A percentile compares a stretch with the other conserved stretches of the same genome.
These are phyloP conservation scores for Boletus sp. DNA, from an alignment of 1,284 basidiomycete species.

Conservation along the genomic window DNA sequence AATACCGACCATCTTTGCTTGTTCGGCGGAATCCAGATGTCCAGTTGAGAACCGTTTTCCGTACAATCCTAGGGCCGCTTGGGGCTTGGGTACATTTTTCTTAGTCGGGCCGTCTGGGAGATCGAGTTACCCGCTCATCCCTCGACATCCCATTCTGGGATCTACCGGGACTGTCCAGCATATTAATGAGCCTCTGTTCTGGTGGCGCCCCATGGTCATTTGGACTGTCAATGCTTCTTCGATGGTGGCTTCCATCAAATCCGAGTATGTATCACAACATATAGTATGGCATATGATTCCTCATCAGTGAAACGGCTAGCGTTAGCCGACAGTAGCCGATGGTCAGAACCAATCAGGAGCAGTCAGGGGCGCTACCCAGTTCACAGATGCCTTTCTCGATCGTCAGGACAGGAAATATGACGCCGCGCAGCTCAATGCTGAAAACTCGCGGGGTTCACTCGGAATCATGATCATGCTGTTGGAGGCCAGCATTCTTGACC, in stretches of 20 bases:
- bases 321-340: too few species aligned
- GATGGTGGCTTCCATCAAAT: background rate
- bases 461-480: background rate
- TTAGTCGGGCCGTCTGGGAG: background rate
- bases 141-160: background rate
- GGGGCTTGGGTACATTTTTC: background rate
- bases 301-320: too few species aligned
- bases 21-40: background rate
- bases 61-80: background rate
- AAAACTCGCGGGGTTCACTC: background rate
- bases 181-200: background rate
- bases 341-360: too few species aligned
- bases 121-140: background rate
- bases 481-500: too few species aligned
- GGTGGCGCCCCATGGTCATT: background rate
- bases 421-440: too few species aligned
- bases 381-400: too few species aligned
- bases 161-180: background rate
- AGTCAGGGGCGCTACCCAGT: too few species aligned
- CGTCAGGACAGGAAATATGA: background rate
- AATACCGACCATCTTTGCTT: background rate
- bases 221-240: background rate
- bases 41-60: background rate
- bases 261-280: background rate
- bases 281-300: background rate